Evolutionary conservation across 306 rosid species (phyloP).

Genomic region (Gleditsia sinensis): DNA sequence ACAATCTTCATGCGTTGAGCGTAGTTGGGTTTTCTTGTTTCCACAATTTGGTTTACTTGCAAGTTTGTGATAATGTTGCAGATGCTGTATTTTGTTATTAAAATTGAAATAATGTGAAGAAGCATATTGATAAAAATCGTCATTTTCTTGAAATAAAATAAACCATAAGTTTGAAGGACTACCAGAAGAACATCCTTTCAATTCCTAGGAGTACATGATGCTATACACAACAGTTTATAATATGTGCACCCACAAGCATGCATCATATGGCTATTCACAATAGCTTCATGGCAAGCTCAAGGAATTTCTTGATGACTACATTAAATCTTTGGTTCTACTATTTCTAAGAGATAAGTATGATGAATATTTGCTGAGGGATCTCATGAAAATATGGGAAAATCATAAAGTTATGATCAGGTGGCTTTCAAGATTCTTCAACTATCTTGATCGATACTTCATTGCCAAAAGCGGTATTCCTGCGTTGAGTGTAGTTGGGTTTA

Average conservation of each 20-base stretch:
- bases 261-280: slow-evolving; percentile 41
- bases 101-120: too few species aligned
- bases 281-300: slow-evolving; percentile 44
- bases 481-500: too few species aligned
- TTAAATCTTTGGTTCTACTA: slow-evolving; percentile 39
- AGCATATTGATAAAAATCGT: too few species aligned
- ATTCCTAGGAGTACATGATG: too few species aligned
- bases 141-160: too few species aligned
- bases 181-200: too few species aligned
- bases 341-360: slow-evolving; percentile 50
- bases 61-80: slow-evolving; percentile 48
- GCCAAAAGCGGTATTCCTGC: too few species aligned
- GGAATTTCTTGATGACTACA: slow-evolving; percentile 37
- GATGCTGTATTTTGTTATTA: too few species aligned
- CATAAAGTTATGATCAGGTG: slow-evolving; percentile 43
- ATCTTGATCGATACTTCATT: slow-evolving; percentile 47
- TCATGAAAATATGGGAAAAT: slow-evolving; percentile 48
- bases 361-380: slow-evolving; percentile 52
- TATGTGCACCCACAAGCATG: slow-evolving; percentile 46
- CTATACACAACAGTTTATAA: slow-evolving; percentile 39
- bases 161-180: too few species aligned
- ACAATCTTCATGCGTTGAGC: slow-evolving; percentile 28
- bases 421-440: slow-evolving; percentile 39
- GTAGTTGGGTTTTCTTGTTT: slow-evolving; percentile 51
- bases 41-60: slow-evolving; percentile 45